Conservation (phyloP, 2,329 filamentous ascomycete species). For the Chaetomium olivaceum region DNA sequence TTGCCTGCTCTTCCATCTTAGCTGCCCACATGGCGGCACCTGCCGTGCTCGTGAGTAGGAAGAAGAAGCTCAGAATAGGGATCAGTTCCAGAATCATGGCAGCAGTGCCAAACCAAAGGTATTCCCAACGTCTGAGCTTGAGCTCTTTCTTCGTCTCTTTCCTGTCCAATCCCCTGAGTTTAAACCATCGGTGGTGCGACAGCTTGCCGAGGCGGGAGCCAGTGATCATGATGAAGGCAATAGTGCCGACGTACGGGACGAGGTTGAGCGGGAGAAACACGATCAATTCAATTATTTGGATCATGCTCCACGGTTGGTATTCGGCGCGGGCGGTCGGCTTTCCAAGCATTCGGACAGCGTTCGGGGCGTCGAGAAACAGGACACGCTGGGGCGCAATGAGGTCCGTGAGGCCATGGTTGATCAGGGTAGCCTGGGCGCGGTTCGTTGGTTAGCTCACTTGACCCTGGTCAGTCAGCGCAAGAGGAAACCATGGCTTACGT, state of each 20-base stretch:
- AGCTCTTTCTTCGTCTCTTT: constrained; percentile 73
- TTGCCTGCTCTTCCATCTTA: constrained; percentile 61
- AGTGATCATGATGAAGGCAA: constrained; percentile 83
- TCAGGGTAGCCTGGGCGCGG: constrained; percentile 60
- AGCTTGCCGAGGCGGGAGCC: constrained; percentile 85
- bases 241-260: constrained; percentile 78
- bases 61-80: constrained; percentile 89
- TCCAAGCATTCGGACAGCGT: constrained; percentile 77
- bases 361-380: constrained; percentile 65
- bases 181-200: constrained; percentile 88
- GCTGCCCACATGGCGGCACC: constrained; percentile 86
- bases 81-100: constrained; percentile 85
- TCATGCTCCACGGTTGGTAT: constrained; percentile 85
- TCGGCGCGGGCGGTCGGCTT: constrained; percentile 74
- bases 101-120: constrained; percentile 89
- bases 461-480: background rate
- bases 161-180: constrained; percentile 72
- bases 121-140: constrained; percentile 70
- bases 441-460: background rate
- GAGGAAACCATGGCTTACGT: constrained; percentile 50
- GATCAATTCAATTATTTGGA: constrained; percentile 86
- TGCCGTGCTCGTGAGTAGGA: constrained; percentile 81
- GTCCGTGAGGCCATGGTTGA: constrained; percentile 69
- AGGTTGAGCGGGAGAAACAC: constrained; percentile 81
- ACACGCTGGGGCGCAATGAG: constrained; percentile 68